Base-by-base conservation (phyloP, 176 grass and related monocot genomes). In the Oryza australiensis region DNA sequence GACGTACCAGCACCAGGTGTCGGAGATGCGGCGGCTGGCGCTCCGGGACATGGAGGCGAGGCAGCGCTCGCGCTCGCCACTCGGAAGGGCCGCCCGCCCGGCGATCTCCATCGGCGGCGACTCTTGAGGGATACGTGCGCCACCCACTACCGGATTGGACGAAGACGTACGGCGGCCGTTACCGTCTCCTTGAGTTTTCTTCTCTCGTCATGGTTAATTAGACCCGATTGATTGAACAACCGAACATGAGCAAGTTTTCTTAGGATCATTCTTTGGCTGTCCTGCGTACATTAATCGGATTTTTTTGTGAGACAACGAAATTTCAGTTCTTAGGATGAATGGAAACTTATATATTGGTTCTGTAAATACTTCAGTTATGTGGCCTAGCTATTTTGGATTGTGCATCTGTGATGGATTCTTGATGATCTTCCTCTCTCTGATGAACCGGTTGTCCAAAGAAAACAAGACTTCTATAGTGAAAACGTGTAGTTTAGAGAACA, bases 101-200 rank as follows among this genome's bases (percentile, higher is more conserved):
- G 85, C 42, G 42, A 93, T 93, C 82, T 83, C 91, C 63, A 84
- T 90, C 70, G 85, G 85, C 49, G 85, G 85, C 20, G 85, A 87
- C 64, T 90, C 80, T 7, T 83, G 49, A 55, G 51, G 60, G 9
- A 2, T 16, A 18, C 15, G 48, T 51, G 48, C 4, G 48, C 48
- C 48, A 51, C 16, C 16, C 15, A 14, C 8, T 1, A 6, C n/a
- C 14, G 35, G 37, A 30, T 41, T 1, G 26, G 51, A 26, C 23
- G 68, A 48, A 3, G 41, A 13, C 64, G 45, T 53, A 7, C 51
- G 18, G 51, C 6, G 20, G 20, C 51, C 51, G 51, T 6, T 0
- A 22, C 46, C 35, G 15, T 26, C 13, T 30, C 51, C 28, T 13
- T 18, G 46, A 49, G 18, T 33, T 62, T 4, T 27, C 68, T 27